Percentiles rank a stretch among this genome's conserved stretches.
Conservation (phyloP, 108 stramenopile genomes). For the Ochromonas danica region DNA sequence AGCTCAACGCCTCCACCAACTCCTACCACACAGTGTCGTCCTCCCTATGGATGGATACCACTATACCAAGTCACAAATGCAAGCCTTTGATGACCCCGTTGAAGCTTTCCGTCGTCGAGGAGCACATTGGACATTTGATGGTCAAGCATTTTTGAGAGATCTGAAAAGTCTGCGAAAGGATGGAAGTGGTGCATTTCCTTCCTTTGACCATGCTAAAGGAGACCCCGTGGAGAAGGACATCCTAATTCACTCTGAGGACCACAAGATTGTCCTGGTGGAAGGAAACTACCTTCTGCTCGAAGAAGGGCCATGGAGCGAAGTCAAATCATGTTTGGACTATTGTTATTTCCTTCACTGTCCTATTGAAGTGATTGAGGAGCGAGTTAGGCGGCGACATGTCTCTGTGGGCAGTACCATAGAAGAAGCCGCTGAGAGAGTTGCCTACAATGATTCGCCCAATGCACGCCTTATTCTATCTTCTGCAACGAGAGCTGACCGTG, state of each 20-base stretch:
- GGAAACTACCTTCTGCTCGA: conserved; percentile 51
- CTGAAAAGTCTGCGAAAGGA: conserved; percentile 26
- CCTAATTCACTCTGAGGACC: conserved; percentile 14
- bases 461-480: background rate
- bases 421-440: background rate
- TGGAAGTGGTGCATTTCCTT: conserved; percentile 42
- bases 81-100: conserved; percentile 36
- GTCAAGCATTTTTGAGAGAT: conserved; percentile 19
- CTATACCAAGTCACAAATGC: conserved; percentile 34
- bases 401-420: background rate
- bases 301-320: conserved; percentile 22
- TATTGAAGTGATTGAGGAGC: background rate
- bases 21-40: background rate
- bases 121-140: conserved; percentile 55
- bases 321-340: conserved; percentile 6
- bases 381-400: background rate
- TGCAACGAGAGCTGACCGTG: too few species aligned
- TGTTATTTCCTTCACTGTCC: background rate
- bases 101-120: conserved; percentile 37
- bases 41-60: conserved; percentile 36
- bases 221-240: conserved; percentile 49
- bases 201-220: conserved; percentile 50
- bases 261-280: conserved; percentile 47
- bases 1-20: background rate
- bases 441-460: background rate